Evolutionary conservation across 495 filamentous ascomycete species (phyloP).

Genomic region (Sordaria brevicollis): DNA sequence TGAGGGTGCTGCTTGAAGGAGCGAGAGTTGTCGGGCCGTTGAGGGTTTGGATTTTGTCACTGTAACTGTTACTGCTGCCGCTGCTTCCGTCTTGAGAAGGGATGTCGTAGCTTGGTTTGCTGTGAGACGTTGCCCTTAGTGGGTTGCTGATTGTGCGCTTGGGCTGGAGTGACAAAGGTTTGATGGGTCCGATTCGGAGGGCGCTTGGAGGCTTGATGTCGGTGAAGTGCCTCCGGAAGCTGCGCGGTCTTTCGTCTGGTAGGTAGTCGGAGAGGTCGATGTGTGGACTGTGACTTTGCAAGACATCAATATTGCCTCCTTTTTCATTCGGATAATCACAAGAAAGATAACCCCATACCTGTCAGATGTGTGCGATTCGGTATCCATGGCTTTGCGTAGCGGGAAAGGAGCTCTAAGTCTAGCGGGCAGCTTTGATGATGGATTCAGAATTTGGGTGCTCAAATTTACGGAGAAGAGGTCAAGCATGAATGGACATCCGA

Average conservation of each 20-base stretch:
- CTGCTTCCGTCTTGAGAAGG: neutral
- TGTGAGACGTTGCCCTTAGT: neutral
- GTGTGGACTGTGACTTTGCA: neutral
- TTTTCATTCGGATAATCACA: too few species aligned
- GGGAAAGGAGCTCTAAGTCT: too few species aligned
- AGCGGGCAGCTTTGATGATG: too few species aligned
- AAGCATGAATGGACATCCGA: too few species aligned
- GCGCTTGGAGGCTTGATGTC: neutral
- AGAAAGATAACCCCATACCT: too few species aligned
- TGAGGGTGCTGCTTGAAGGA: neutral
- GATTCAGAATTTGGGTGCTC: too few species aligned
- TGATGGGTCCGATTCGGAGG: neutral
- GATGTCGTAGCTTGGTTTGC: neutral
- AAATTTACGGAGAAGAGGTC: too few species aligned
- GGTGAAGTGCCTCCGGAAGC: neutral
- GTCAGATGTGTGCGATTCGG: neutral
- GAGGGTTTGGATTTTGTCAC: neutral
- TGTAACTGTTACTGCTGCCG: neutral
- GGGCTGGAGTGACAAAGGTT: neutral
- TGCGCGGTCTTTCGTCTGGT: neutral
- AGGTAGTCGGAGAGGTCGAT: neutral
- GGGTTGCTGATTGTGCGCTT: neutral
- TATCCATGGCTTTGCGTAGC: too few species aligned
- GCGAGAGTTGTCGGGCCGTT: neutral
- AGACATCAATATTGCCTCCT: too few species aligned